These are phyloP conservation scores for Fagus crenata DNA, from an alignment of 306 rosid species.

Conservation along the genomic window DNA sequence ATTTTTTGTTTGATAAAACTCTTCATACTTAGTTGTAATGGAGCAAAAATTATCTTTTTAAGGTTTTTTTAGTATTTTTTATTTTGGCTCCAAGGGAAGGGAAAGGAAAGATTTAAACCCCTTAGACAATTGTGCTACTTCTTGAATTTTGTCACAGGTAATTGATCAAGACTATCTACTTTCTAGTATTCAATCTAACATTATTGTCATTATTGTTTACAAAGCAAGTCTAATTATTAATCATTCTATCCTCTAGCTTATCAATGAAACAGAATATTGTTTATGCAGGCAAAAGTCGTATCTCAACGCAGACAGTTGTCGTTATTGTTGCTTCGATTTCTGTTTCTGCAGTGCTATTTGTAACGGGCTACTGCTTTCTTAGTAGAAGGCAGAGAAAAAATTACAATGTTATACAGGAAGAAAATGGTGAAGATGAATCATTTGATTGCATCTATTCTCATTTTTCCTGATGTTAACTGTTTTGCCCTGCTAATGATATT, in stretches of 20 bases:
- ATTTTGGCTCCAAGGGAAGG: no score
- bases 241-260: not conserved
- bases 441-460: not conserved
- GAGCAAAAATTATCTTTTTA: no score
- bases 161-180: no score
- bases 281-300: not conserved
- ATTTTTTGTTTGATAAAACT: no score
- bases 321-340: not conserved
- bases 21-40: no score
- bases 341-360: not conserved
- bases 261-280: not conserved
- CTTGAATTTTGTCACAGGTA: no score
- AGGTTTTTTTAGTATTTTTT: no score
- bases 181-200: not conserved
- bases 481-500: not conserved
- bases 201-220: not conserved
- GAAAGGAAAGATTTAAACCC: no score
- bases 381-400: not conserved
- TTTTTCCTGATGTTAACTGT: not conserved
- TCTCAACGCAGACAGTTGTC: not conserved
- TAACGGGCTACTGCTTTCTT: not conserved
- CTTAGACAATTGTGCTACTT: no score
- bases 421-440: not conserved
- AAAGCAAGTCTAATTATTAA: not conserved
- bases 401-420: not conserved